Evolutionary conservation across 306 rosid genomes (phyloP).

Genomic region (Begonia loranthoides): DNA sequence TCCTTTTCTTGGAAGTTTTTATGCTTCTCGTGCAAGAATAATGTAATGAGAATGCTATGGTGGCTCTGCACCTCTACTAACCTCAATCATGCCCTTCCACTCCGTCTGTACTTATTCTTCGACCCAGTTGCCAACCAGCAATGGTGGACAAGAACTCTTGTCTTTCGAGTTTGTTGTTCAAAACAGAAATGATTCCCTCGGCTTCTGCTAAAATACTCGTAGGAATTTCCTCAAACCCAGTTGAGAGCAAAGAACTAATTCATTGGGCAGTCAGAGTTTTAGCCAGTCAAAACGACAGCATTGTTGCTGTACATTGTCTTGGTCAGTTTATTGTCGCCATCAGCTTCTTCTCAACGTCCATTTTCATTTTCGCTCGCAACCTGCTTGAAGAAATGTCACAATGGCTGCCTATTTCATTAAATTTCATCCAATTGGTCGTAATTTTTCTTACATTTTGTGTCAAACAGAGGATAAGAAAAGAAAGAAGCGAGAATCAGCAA

Average conservation of each 20-base stretch:
- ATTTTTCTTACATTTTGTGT: slow-evolving; percentile 1
- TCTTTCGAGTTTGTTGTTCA: no score
- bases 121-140: neutral
- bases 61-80: slow-evolving; percentile 66
- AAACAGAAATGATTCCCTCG: slow-evolving; percentile 23
- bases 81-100: slow-evolving; percentile 41
- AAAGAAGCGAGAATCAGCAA: slow-evolving; percentile 25
- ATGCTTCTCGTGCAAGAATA: slow-evolving; percentile 86
- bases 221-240: slow-evolving; percentile 53
- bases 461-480: slow-evolving; percentile 28
- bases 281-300: slow-evolving; percentile 66
- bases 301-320: slow-evolving; percentile 72
- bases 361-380: neutral
- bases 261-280: slow-evolving; percentile 60
- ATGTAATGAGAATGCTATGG: slow-evolving; percentile 32
- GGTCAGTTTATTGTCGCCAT: slow-evolving; percentile 23
- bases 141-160: no score
- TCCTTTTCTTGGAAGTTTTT: no score
- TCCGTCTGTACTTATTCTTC: slow-evolving; percentile 32
- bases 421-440: neutral
- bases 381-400: neutral
- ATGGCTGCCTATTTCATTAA: no score
- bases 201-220: slow-evolving; percentile 50
- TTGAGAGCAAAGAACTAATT: slow-evolving; percentile 59
- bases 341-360: neutral